Evolutionary conservation across 371 early-diverging fungal genomes (phyloP).

Genomic region (Batkoa obscura): DNA sequence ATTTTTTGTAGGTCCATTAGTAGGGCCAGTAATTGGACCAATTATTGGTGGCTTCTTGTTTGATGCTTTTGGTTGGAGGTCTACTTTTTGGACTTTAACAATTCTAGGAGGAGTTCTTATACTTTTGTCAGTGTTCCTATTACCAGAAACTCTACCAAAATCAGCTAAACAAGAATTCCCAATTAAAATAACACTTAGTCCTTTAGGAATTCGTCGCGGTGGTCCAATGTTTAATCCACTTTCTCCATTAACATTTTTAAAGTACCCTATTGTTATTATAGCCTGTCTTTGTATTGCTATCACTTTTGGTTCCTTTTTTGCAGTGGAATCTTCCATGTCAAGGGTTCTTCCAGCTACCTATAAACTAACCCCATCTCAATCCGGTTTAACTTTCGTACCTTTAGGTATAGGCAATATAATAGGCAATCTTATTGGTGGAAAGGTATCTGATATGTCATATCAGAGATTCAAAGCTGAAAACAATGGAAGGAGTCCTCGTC

Average conservation of each 20-base stretch:
- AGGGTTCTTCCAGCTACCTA: conserved; percentile 15
- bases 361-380: conserved; percentile 17
- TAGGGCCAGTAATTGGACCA: conserved; percentile 23
- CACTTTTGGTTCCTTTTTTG: conserved; percentile 29
- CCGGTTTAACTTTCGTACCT: conserved; percentile 20
- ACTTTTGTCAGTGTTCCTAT: conserved; percentile 8
- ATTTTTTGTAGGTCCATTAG: conserved; percentile 31
- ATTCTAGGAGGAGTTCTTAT: conserved; percentile 18
- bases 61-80: conserved; percentile 34
- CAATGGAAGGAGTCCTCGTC: conserved; percentile 2
- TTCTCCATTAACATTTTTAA: conserved; percentile 18
- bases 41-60: conserved; percentile 24
- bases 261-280: conserved; percentile 21
- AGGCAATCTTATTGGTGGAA: conserved; percentile 21
- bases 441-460: conserved; percentile 15
- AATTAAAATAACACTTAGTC: not conserved
- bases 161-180: not conserved
- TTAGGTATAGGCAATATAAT: conserved; percentile 25
- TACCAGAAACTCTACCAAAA: conserved; percentile 45
- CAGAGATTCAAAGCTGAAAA: not conserved
- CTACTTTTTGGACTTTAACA: conserved; percentile 38
- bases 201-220: not conserved
- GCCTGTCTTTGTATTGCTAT: conserved; percentile 24
- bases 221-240: conserved; percentile 11
- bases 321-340: conserved; percentile 18